These are phyloP conservation scores for Teunomyces funiuensis DNA, from an alignment of 805 yeast genomes.

Conservation along the genomic window DNA sequence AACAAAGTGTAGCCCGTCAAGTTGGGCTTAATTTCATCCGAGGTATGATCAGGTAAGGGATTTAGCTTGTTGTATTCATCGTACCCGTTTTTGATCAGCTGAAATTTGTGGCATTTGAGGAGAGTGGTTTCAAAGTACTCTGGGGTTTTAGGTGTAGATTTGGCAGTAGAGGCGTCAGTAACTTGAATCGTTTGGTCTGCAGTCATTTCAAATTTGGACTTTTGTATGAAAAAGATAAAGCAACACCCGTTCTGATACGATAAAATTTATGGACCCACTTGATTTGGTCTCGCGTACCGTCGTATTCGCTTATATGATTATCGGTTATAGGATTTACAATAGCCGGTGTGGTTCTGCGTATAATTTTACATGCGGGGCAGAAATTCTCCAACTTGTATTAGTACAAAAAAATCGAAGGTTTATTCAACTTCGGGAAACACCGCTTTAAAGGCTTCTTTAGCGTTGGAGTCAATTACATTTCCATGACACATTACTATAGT, in stretches of 20 bases:
- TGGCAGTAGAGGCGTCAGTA: not conserved
- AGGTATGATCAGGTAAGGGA: constrained; percentile 12
- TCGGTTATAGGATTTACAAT: not conserved
- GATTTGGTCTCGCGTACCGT: not conserved
- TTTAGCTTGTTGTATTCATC: constrained; percentile 12
- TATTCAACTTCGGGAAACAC: constrained; percentile 12
- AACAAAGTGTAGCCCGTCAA: constrained; percentile 36
- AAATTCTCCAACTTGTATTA: not conserved
- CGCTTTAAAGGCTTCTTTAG: constrained; percentile 26
- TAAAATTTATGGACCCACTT: not conserved
- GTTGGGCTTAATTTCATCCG: constrained; percentile 33
- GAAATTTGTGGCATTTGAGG: constrained; percentile 13
- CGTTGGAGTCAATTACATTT: constrained; percentile 45
- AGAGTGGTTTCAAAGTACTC: constrained; percentile 2
- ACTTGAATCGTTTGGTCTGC: not conserved
- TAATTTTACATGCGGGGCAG: not conserved
- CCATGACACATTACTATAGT: constrained; percentile 41
- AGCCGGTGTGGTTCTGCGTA: not conserved
- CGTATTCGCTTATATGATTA: not conserved
- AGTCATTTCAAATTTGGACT: not conserved
- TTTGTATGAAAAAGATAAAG: not conserved
- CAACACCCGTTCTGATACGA: not conserved
- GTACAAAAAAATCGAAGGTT: not conserved
- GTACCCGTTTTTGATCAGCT: constrained; percentile 12
- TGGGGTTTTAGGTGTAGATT: not conserved